phyloP scores from a whole-genome alignment of 2,329 filamentous ascomycete species.

The Botrytis fragariae region DNA sequence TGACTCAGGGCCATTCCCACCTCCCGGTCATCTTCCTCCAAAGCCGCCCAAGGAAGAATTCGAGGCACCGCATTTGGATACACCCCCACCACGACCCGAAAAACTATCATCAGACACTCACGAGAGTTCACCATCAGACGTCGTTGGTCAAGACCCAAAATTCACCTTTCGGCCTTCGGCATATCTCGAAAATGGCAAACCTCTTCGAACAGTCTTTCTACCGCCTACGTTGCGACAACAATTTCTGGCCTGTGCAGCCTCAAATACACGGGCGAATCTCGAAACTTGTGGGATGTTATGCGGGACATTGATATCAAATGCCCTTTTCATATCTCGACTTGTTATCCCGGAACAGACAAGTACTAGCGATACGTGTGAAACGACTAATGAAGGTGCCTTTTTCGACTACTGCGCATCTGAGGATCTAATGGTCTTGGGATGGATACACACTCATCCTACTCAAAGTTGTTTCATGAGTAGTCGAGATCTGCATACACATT shows the following conservation, averaged over 20 bases:
- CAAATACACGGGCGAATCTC: slow-evolving; percentile 77
- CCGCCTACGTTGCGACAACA: slow-evolving; percentile 69
- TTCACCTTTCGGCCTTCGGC: slow-evolving; percentile 82
- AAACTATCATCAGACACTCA: slow-evolving; percentile 26
- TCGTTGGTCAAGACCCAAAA: slow-evolving; percentile 22
- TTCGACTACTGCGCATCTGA: slow-evolving; percentile 72
- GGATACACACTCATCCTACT: slow-evolving; percentile 97
- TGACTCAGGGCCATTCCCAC: slow-evolving; percentile 14
- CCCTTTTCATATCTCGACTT: slow-evolving; percentile 83
- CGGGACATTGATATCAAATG: slow-evolving; percentile 87
- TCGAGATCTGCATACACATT: slow-evolving; percentile 88
- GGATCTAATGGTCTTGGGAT: slow-evolving; percentile 44
- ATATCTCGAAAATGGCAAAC: slow-evolving; percentile 84
- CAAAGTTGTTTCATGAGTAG: slow-evolving; percentile 99
- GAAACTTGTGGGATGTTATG: slow-evolving; percentile 96
- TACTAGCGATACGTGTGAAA: slow-evolving; percentile 93
- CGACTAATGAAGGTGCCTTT: slow-evolving; percentile 76
- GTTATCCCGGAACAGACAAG: slow-evolving; percentile 88
- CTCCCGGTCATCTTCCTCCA: slow-evolving; percentile 28
- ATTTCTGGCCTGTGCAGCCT: slow-evolving; percentile 71
- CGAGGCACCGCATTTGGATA: slow-evolving; percentile 16
- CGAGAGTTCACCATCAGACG: slow-evolving; percentile 8
- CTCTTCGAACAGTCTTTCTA: slow-evolving; percentile 84
- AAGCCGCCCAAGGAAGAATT: slow-evolving; percentile 35
- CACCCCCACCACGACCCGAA: slow-evolving; percentile 27